Percentiles rank a stretch among this genome's conserved stretches.
These are phyloP conservation scores for Penicillium crustosum DNA, from an alignment of 2,329 filamentous ascomycete species.

Conservation along the genomic window DNA sequence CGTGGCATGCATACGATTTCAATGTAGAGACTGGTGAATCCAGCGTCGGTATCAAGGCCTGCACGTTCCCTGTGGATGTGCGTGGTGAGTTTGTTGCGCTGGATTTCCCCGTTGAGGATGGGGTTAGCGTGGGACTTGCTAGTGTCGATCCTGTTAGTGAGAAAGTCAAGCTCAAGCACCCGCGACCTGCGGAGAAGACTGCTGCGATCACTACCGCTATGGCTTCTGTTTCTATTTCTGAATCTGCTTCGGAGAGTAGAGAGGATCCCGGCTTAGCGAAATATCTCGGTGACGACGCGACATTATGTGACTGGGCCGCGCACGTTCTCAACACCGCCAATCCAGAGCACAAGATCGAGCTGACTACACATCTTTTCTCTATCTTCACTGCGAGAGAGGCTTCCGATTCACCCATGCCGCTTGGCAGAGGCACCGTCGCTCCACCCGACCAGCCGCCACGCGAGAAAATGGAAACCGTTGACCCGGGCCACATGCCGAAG, in stretches of 20 bases:
- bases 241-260: conserved; percentile 8
- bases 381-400: conserved; percentile 43
- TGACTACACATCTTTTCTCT: conserved; percentile 47
- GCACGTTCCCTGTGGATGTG: conserved; percentile 47
- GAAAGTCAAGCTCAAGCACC: conserved; percentile 47
- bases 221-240: not conserved
- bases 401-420: conserved; percentile 43
- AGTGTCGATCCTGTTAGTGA: conserved; percentile 48
- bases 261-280: conserved; percentile 16
- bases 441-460: conserved; percentile 46
- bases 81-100: conserved; percentile 38
- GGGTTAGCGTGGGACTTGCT: conserved; percentile 27
- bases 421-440: conserved; percentile 39
- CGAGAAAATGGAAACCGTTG: conserved; percentile 41
- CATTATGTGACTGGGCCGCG: conserved; percentile 50
- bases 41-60: conserved; percentile 49
- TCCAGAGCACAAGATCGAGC: conserved; percentile 50
- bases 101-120: conserved; percentile 30
- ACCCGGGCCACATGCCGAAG: conserved; percentile 44
- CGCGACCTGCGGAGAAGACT: conserved; percentile 15
- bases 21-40: conserved; percentile 52
- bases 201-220: conserved; percentile 7
- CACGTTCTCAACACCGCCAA: conserved; percentile 49
- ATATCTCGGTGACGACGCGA: conserved; percentile 44
- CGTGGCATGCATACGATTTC: conserved; percentile 53